Base-by-base conservation (phyloP, 768 basidiomycete genomes). In the Russula abietina region DNA sequence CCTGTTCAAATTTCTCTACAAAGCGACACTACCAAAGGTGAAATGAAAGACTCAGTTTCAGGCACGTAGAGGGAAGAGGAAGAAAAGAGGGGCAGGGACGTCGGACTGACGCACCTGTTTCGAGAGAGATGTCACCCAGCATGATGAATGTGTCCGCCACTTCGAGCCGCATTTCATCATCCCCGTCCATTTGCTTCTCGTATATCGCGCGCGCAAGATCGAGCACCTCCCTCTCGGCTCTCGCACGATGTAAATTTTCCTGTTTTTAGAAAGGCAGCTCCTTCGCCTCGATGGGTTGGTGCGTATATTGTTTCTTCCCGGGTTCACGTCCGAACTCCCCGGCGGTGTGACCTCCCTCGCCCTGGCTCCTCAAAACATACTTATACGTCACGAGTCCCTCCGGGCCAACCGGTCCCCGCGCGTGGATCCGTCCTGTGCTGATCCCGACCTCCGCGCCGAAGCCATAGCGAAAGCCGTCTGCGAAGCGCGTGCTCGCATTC, bases 381-480 rank as follows among this genome's bases (percentile, higher is more conserved):
- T 98, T 98, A 80, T 99, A 98, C 61, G 87, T 97, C 45, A 94
- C 89, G 66, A 97, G 78, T 1, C 93, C 93, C 67, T 98, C 92
- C 57, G 98, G 78, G 0, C 96, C 96, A 1, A 98, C 96, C 0
- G 97, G 97, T 3, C 97, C 97, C 46, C 96, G 81, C 17, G 97
- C 95, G 71, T 99, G 97, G 60, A 97, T 96, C 71, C 91, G 86
- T 1, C 96, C 95, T 0, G 97, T 99, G 72, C 89, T 91, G 70
- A 99, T 97, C 10, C 97, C 97, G 0, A 99, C 96, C 75, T 98
- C 97, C 5, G 97, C 95, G 2, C 97, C 97, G 67, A 97, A 94
- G 0, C 97, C 97, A 71, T 93, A 98, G 64, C 96, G 76, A 75
- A 95, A 97, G 14, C 97, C 96, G 73, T 99, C 97, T 0, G 95